A percentile compares a stretch with the other conserved stretches of the same genome.
Evolutionary conservation across 2,329 filamentous ascomycete genomes (phyloP).

Genomic region (Fusarium hostae): DNA sequence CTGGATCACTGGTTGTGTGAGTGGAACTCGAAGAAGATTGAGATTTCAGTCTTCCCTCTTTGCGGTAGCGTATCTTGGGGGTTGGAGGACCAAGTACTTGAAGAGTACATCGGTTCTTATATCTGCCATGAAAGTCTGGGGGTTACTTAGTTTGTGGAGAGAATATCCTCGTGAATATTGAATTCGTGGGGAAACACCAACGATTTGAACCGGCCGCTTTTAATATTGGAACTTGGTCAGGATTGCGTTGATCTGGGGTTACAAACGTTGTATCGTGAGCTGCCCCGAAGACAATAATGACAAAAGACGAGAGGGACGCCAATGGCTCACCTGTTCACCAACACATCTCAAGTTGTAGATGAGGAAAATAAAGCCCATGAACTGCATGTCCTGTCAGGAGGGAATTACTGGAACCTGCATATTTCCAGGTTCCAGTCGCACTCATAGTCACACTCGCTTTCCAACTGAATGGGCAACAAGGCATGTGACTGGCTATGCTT

Average conservation of each 20-base stretch:
- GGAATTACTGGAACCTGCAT: conserved; percentile 20
- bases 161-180: conserved; percentile 12
- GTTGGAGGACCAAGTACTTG: conserved; percentile 28
- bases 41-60: conserved; percentile 24
- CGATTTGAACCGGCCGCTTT: conserved; percentile 6
- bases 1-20: conserved; percentile 20
- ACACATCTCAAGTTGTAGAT: background rate
- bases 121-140: background rate
- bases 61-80: conserved; percentile 17
- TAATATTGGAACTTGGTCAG: conserved; percentile 9
- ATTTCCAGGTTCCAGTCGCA: conserved; percentile 15
- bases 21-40: conserved; percentile 29
- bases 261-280: background rate
- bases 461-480: conserved; percentile 25
- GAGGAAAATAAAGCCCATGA: conserved; percentile 1
- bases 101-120: conserved; percentile 17
- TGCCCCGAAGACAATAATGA: background rate
- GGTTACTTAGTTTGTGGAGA: conserved; percentile 26
- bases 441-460: conserved; percentile 11
- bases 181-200: conserved; percentile 27
- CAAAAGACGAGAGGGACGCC: background rate
- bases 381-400: conserved; percentile 17
- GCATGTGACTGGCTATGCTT: conserved; percentile 31
- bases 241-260: background rate
- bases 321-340: background rate